These are phyloP conservation scores for Xanthoconium stramineum DNA, from an alignment of 768 basidiomycete species.

Conservation along the genomic window DNA sequence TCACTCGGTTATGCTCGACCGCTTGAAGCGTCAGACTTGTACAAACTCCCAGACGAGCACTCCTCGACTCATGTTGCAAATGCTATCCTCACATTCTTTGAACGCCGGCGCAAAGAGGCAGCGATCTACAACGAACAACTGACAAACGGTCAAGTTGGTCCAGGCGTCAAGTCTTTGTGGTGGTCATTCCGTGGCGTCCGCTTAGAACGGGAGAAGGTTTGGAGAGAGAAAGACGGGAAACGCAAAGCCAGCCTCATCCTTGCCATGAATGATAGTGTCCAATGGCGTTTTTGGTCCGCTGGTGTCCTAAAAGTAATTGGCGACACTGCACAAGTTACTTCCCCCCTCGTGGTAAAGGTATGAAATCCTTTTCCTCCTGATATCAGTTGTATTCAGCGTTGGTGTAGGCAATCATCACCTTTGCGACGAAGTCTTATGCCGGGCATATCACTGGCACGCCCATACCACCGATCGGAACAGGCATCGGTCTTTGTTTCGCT, in stretches of 20 bases:
- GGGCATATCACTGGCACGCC: slow-evolving; percentile 39
- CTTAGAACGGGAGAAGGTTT: slow-evolving; percentile 53
- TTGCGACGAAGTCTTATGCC: slow-evolving; percentile 58
- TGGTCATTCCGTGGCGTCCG: slow-evolving; percentile 56
- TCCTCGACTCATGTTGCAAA: slow-evolving; percentile 59
- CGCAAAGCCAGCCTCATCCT: slow-evolving; percentile 58
- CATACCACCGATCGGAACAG: slow-evolving; percentile 46
- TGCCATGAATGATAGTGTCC: slow-evolving; percentile 76
- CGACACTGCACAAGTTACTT: slow-evolving; percentile 70
- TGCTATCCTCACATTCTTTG: slow-evolving; percentile 62
- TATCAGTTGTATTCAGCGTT: neutral
- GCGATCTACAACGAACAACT: slow-evolving; percentile 70
- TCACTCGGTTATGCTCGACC: slow-evolving; percentile 76
- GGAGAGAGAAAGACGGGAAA: slow-evolving; percentile 63
- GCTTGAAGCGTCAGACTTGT: slow-evolving; percentile 77
- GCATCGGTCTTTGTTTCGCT: slow-evolving; percentile 72
- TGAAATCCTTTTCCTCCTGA: neutral
- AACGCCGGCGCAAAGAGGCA: slow-evolving; percentile 51
- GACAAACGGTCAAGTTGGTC: slow-evolving; percentile 58
- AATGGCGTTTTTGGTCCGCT: slow-evolving; percentile 75
- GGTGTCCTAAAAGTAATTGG: slow-evolving; percentile 58
- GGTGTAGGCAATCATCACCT: slow-evolving; percentile 63
- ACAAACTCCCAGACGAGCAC: slow-evolving; percentile 66
- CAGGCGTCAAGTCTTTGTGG: slow-evolving; percentile 50
- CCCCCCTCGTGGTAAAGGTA: slow-evolving; percentile 77